Base-by-base conservation (phyloP, 2,329 filamentous ascomycete genomes). In the Lachnellula suecica region DNA sequence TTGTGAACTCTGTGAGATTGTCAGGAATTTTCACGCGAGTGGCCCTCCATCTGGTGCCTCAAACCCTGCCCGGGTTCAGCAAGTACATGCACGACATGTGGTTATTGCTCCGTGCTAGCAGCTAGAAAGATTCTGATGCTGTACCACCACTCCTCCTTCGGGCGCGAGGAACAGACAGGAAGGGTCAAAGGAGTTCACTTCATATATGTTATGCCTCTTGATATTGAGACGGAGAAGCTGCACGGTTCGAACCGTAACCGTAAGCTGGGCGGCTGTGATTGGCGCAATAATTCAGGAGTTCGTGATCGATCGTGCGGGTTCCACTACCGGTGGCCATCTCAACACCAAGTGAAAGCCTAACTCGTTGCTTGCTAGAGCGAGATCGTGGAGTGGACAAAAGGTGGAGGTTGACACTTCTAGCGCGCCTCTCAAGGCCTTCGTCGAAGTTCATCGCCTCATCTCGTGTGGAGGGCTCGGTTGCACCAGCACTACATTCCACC, bases 41-140 rank as follows among this genome's bases (percentile, higher is more conserved):
- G n/a, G 37, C n/a, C 37, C 37, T 40, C 19, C n/a, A 20, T 25
- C 11, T 43, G 40, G 40, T 25, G 10, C 40, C 15, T 43, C 40
- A 24, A 13, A 15, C 40, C 40, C 40, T 43, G 40, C 40, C 22
- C 15, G 7, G 40, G 40, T 25, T 22, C 40, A 43, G 40, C 40
- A 43, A 43, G n/a, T 43, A 50, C 43, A 51, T 51, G 48, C 44
- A 52, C 54, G 48, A 53, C 52, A 53, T 47, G 42, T 53, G 47
- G n/a, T 50, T 47, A 43, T 29, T 19, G 40, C 41, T 24, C 25
- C 35, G 35, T 38, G 49, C 42, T 34, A 34, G 19, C 42, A 40
- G 29, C 44, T 23, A 19, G 22, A 17, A 37, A 23, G 7, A 24
- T 4, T 11, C 22, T 8, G 31, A 22, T 17, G 15, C 19, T 31